A percentile compares a stretch with the other conserved stretches of the same genome.
Conservation (phyloP, 352 stramenopile species). For the Thraustochytrium striatum region DNA sequence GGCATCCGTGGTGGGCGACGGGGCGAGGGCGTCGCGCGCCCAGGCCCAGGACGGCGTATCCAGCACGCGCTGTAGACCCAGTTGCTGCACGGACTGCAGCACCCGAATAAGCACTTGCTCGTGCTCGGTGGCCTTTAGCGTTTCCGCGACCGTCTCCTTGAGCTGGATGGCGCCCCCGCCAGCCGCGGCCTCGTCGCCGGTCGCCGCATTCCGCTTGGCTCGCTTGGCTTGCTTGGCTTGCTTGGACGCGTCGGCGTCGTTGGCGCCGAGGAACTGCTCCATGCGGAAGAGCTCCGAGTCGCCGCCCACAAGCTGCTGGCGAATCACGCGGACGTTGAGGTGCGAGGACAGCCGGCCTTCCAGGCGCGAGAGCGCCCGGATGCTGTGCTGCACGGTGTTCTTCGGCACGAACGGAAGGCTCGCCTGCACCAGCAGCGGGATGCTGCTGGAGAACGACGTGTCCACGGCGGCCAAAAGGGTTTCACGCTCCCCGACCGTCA, state of each 20-base stretch:
- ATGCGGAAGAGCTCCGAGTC: slow-evolving; percentile 20
- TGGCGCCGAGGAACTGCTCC: slow-evolving; percentile 17
- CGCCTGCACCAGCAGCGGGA: slow-evolving; percentile 2
- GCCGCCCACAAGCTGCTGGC: slow-evolving; percentile 9
- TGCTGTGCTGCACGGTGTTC: slow-evolving; percentile 25
- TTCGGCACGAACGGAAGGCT: neutral
- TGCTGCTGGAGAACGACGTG: neutral
- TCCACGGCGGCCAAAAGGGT: slow-evolving; percentile 9
- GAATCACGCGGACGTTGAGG: neutral
- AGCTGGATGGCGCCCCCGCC: neutral
- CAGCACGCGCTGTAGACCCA: too few species aligned
- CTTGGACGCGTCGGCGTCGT: neutral
- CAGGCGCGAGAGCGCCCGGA: neutral
- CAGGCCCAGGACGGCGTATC: neutral
- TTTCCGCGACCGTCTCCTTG: neutral
- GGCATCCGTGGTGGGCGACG: neutral
- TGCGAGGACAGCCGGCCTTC: neutral
- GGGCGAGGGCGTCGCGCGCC: neutral
- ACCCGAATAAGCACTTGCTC: neutral
- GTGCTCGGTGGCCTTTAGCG: neutral
- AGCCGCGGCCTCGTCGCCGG: neutral
- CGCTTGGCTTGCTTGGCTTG: too few species aligned
- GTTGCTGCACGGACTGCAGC: neutral
- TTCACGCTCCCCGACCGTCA: neutral
- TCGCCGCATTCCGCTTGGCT: neutral